phyloP scores from a whole-genome alignment of 331 rosid genomes.

The Spiraea crenata region DNA sequence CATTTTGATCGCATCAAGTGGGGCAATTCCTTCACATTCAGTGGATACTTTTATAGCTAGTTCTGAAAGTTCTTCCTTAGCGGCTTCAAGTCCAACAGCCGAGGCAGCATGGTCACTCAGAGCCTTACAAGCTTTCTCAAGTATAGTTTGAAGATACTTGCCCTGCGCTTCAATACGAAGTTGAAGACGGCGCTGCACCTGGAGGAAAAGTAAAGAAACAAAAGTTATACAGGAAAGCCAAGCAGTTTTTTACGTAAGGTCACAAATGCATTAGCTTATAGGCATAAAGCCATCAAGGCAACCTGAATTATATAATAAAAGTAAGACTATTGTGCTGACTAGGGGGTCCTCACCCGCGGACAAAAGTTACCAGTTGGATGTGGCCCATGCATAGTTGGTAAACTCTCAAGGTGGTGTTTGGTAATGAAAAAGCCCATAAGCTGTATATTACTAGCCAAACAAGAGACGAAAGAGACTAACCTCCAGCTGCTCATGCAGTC shows the following conservation, averaged over 20 bases:
- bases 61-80: conserved; percentile 52
- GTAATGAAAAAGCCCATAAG: not conserved
- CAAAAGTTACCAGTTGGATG: not conserved
- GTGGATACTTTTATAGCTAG: conserved; percentile 42
- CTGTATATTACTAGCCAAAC: not conserved
- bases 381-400: not conserved
- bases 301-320: not conserved
- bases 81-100: conserved; percentile 44
- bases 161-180: conserved; percentile 64
- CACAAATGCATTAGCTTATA: conserved; percentile 1
- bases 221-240: not conserved
- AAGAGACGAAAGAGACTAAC: conserved; percentile 27
- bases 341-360: not conserved
- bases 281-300: not conserved
- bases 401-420: not conserved
- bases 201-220: not conserved
- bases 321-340: not conserved
- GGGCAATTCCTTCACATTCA: conserved; percentile 37
- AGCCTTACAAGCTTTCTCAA: conserved; percentile 54
- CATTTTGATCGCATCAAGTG: conserved; percentile 30
- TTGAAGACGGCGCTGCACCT: conserved; percentile 64
- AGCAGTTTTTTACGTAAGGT: not conserved
- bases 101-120: conserved; percentile 42
- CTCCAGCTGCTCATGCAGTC: conserved; percentile 67
- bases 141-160: conserved; percentile 54